phyloP scores from a whole-genome alignment of 169 alveolate species.

The Eimeria tenella region DNA sequence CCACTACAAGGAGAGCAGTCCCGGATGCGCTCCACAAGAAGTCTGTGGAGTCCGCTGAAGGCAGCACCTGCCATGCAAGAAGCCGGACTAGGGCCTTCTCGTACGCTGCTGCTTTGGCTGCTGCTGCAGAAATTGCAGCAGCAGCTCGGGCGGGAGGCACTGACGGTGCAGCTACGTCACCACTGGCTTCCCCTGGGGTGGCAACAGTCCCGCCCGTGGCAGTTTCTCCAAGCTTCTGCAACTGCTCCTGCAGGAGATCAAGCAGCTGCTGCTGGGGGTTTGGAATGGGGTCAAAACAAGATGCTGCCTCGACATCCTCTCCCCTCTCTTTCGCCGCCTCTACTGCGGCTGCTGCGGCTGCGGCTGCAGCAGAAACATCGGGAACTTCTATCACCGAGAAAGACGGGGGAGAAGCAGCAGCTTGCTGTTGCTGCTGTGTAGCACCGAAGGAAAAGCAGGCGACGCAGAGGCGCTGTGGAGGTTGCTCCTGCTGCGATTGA shows the following conservation, averaged over 20 bases:
- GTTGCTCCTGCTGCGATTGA: conserved; percentile 57
- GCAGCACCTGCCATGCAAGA: conserved; percentile 67
- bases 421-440: conserved; percentile 42
- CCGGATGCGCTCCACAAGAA: conserved; percentile 79
- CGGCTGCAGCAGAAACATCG: conserved; percentile 60
- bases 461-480: conserved; percentile 2
- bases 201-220: background rate
- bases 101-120: conserved; percentile 9
- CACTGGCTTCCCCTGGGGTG: conserved; percentile 2
- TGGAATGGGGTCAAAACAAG: conserved; percentile 36
- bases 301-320: conserved; percentile 33
- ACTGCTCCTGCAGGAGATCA: conserved; percentile 69
- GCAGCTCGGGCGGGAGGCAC: background rate
- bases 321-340: conserved; percentile 51
- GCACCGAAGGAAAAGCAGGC: conserved; percentile 18
- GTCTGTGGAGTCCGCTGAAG: conserved; percentile 77
- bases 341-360: conserved; percentile 35
- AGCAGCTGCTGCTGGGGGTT: conserved; percentile 58
- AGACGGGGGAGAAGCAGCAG: conserved; percentile 49
- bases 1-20: conserved; percentile 64
- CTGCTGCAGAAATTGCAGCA: conserved; percentile 21
- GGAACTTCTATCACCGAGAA: conserved; percentile 67
- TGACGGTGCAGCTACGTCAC: conserved; percentile 3
- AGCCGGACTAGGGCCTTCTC: conserved; percentile 45
- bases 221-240: conserved; percentile 32